Conservation (phyloP, 2,329 filamentous ascomycete genomes). For the Achaetomium macrosporum region DNA sequence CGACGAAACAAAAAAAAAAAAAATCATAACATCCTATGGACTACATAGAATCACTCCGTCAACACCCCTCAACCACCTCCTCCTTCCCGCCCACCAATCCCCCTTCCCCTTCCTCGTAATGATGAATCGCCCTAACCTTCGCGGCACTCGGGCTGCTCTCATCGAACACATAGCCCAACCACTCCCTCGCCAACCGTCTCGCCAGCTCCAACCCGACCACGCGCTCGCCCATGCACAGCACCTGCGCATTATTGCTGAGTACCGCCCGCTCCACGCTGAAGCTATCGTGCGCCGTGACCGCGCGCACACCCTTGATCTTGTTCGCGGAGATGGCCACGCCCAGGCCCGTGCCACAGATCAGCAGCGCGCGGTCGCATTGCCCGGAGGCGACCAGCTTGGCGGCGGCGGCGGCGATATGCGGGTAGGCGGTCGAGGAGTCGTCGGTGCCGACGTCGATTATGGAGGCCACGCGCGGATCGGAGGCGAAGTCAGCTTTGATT, state of each 20-base stretch:
- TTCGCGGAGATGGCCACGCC: slow-evolving; percentile 87
- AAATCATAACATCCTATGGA: too few species aligned
- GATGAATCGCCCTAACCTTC: slow-evolving; percentile 39
- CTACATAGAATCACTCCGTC: neutral
- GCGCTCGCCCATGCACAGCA: slow-evolving; percentile 78
- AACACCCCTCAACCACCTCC: neutral
- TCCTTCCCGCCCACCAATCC: slow-evolving; percentile 21
- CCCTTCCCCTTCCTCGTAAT: slow-evolving; percentile 29
- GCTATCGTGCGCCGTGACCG: slow-evolving; percentile 84
- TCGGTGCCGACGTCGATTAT: slow-evolving; percentile 66
- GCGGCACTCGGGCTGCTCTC: slow-evolving; percentile 50
- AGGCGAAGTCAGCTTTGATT: slow-evolving; percentile 66
- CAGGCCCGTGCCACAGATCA: slow-evolving; percentile 81
- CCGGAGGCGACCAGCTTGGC: slow-evolving; percentile 57
- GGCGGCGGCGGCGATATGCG: slow-evolving; percentile 69
- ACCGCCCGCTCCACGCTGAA: slow-evolving; percentile 78
- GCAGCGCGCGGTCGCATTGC: slow-evolving; percentile 67
- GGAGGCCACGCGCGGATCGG: slow-evolving; percentile 58
- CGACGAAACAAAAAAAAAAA: too few species aligned
- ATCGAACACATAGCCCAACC: slow-evolving; percentile 80
- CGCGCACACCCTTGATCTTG: slow-evolving; percentile 76
- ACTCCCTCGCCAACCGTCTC: slow-evolving; percentile 70
- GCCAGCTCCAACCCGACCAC: slow-evolving; percentile 79
- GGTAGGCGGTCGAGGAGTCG: slow-evolving; percentile 72
- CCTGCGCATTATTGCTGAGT: slow-evolving; percentile 80